Evolutionary conservation across 2,329 filamentous ascomycete species (phyloP).

Genomic region (Cladobotryum protrusum): DNA sequence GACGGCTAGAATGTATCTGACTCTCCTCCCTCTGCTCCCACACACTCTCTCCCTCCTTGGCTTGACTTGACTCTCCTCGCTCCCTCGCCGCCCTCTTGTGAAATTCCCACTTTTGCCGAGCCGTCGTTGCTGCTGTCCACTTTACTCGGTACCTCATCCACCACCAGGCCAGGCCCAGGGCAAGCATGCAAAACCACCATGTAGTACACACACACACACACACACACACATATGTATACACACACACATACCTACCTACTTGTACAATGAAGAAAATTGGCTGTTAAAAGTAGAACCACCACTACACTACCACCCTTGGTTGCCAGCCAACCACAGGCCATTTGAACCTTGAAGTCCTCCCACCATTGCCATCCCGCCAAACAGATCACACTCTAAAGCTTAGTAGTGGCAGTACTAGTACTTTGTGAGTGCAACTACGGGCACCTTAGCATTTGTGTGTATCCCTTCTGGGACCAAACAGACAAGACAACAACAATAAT

Average conservation of each 20-base stretch:
- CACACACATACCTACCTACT: too few relatives aligned
- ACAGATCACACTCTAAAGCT: too few relatives aligned
- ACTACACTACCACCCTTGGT: slow-evolving; percentile 8
- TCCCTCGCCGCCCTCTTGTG: not conserved
- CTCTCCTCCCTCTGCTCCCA: slow-evolving; percentile 7
- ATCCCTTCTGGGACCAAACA: too few relatives aligned
- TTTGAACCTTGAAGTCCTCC: slow-evolving; percentile 18
- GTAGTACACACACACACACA: too few relatives aligned
- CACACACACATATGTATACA: too few relatives aligned
- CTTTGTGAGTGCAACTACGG: too few relatives aligned
- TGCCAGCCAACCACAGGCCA: slow-evolving; percentile 16
- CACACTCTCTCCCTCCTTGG: slow-evolving; percentile 11
- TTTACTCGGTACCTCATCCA: not conserved
- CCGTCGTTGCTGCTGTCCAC: slow-evolving; percentile 2
- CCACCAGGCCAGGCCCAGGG: too few relatives aligned
- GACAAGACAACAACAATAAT: too few relatives aligned
- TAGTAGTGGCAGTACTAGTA: too few relatives aligned
- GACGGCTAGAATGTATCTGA: slow-evolving; percentile 22
- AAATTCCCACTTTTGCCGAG: not conserved
- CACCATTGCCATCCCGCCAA: slow-evolving; percentile 11
- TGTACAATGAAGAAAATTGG: too few relatives aligned
- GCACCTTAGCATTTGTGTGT: slow-evolving; percentile 10
- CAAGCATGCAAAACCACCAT: too few relatives aligned
- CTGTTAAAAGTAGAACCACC: slow-evolving; percentile 3
- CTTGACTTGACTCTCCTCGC: slow-evolving; percentile 11